Evolutionary conservation across 257 asterid species (phyloP).

Genomic region (Forsythia suspensa): DNA sequence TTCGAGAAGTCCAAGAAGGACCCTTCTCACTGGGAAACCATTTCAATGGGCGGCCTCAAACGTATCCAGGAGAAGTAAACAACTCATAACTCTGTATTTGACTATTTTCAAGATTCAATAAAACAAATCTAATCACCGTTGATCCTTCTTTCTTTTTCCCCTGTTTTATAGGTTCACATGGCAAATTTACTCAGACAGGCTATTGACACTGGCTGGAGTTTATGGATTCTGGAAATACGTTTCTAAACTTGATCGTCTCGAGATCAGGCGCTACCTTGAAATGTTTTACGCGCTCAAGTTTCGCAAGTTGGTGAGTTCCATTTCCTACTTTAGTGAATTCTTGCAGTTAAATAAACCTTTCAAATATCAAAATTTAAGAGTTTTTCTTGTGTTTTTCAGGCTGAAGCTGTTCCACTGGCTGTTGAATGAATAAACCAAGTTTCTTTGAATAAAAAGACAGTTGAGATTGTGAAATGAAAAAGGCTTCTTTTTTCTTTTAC

Average conservation of each 20-base stretch:
- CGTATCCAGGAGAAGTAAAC: conserved; percentile 86
- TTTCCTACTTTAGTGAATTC: background rate
- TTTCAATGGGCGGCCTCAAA: conserved; percentile 66
- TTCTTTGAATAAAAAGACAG: conserved; percentile 12
- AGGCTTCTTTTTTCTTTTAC: background rate
- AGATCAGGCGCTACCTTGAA: conserved; percentile 83
- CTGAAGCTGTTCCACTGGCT: conserved; percentile 83
- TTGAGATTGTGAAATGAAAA: background rate
- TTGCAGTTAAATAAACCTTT: background rate
- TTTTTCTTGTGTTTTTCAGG: conserved; percentile 37
- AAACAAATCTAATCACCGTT: background rate
- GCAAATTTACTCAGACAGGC: conserved; percentile 85
- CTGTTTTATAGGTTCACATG: conserved; percentile 65
- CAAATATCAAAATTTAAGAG: background rate
- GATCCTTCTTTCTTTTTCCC: background rate
- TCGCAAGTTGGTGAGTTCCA: conserved; percentile 71
- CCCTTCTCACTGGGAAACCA: conserved; percentile 70
- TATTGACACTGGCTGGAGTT: conserved; percentile 85
- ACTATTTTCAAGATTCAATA: background rate
- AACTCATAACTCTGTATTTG: no score
- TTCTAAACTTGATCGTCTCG: conserved; percentile 82
- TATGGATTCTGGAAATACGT: conserved; percentile 93
- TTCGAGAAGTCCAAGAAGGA: conserved; percentile 69
- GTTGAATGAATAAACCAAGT: conserved; percentile 38
- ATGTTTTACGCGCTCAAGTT: conserved; percentile 86